Evolutionary conservation across 306 rosid species (phyloP), one percentile per base, ranked within the genome.

Genomic region (Fagus sylvatica): DNA sequence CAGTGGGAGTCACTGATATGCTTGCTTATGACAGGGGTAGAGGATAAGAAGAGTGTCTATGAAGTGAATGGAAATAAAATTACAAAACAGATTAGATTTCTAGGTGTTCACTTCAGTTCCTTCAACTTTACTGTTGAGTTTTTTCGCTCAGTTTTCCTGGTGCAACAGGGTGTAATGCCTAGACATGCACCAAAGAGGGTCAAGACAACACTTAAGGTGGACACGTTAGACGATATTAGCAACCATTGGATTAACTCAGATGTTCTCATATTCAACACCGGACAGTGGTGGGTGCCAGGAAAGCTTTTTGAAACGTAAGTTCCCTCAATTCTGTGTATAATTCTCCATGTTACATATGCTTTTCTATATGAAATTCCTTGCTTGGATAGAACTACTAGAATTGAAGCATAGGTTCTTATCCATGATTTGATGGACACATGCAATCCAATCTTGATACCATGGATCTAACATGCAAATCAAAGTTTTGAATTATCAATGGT

Each of bases 211-310:
- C 93, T 93, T 72, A 79, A 81, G 46, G 73, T 93, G 90, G 98
- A 93, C 75, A 84, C 72, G 75, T 65, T 93, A 66, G 97, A 93
- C 87, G 80, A 85, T 77, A 87, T 89, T 60, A 89, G 93, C 82
- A 75, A 80, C 12, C 85, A 80, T 72, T 93, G 98, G 98, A 56
- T 89, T 83, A 42, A 88, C 83, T 91, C 98, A 40, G 96, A 93
- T 89, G 79, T 93, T 84, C 88, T 93, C 71, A 86, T 93, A 71
- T 91, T 93, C 89, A 93, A 93, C 76, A 89, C 98, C n/a, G 98
- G 98, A 7, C 98, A 93, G 51, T 93, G 98, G 98, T 93, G 98
- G 98, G 97, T 91, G 54, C 98, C 97, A 12, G 89, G 93, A 57
- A 93, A 93, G 83, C 88, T 93, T 78, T 93, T 88, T 37, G 72